Evolutionary conservation across 345 rosid genomes (phyloP), one percentile per base, ranked within the genome.

Genomic region (Geranium brycei): DNA sequence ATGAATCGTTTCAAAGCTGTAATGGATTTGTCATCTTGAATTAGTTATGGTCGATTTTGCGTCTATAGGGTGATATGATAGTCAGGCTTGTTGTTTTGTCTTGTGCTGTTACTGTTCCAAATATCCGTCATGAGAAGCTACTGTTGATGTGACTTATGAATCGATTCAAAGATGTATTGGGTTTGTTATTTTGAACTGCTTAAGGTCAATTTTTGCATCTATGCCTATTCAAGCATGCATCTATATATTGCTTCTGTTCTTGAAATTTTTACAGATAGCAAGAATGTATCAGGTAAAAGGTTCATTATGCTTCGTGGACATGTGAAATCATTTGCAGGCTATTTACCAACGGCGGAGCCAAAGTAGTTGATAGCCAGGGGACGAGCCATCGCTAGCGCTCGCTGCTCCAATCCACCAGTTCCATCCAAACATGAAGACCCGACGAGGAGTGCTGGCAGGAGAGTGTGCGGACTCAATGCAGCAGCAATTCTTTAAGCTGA

Each of bases 401-500:
- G 75, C 86, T 38, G 78, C 95, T 65, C 97, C 95, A 1, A 84
- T 78, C 56, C 99, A 90, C 70, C 97, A 96, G 4, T 93, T 88
- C 74, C 99, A 93, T 73, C 92, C 99, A 12, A 93, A 84, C 19
- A 90, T 93, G 91, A 78, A 70, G 23, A 81, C 90, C 64, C 80
- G 96, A 53, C 83, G 95, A 1, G 95, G 95, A 63, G 80, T 93
- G 69, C 70, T 93, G 60, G 87, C 79, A 61, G 69, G 85, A 16
- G 92, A 93, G 71, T 93, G 99, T 69, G 91, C 95, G 17, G 88
- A 86, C 68, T 70, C 62, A 58, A 93, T 93, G 99, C 90, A 86
- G 99, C 90, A 86, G 51, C 91, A 86, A 60, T 93, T 93, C 74
- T 90, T 93, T 79, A 96, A 87, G 79, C 83, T 83, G 57, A 77